Conservation (phyloP, 208 protist genomes). For the Herpetomonas samuelpessoai region DNA sequence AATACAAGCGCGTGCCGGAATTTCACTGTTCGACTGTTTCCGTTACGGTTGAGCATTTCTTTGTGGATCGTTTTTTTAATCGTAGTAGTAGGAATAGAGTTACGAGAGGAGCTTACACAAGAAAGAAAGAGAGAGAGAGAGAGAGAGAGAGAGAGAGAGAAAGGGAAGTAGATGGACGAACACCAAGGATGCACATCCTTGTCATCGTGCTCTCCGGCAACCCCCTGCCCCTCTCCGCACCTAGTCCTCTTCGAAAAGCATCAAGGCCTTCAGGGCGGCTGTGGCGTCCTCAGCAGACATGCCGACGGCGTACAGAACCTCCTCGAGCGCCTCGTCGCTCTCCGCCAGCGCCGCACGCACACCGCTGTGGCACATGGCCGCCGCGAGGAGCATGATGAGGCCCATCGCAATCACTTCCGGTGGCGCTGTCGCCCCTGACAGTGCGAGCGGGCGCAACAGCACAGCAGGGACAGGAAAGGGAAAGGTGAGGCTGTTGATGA, state of each 20-base stretch:
- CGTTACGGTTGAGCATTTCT: too few relatives aligned
- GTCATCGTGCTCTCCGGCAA: neutral
- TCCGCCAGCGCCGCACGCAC: conserved; percentile 23
- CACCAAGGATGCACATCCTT: neutral
- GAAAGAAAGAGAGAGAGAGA: too few relatives aligned
- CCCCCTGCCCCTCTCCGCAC: neutral
- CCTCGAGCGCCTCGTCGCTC: conserved; percentile 26
- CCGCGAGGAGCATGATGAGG: conserved; percentile 18
- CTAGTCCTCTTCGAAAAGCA: conserved; percentile 29
- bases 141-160: too few relatives aligned
- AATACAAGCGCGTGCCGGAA: too few relatives aligned
- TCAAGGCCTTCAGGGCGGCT: conserved; percentile 39
- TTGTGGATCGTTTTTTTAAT: too few relatives aligned
- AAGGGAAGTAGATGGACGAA: too few relatives aligned
- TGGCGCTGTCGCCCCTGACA: conserved; percentile 16
- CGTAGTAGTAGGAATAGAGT: too few relatives aligned
- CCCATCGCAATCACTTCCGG: conserved; percentile 15
- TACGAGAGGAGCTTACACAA: too few relatives aligned
- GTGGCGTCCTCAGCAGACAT: conserved; percentile 29
- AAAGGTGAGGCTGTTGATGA: conserved; percentile 44
- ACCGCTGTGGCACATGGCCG: conserved; percentile 3
- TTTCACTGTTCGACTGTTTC: too few relatives aligned
- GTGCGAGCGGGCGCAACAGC: conserved; percentile 22
- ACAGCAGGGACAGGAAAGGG: conserved; percentile 48
- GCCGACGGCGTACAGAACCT: conserved; percentile 40